Evolutionary conservation across 257 asterid genomes (phyloP).

Genomic region (Asclepias syriaca): DNA sequence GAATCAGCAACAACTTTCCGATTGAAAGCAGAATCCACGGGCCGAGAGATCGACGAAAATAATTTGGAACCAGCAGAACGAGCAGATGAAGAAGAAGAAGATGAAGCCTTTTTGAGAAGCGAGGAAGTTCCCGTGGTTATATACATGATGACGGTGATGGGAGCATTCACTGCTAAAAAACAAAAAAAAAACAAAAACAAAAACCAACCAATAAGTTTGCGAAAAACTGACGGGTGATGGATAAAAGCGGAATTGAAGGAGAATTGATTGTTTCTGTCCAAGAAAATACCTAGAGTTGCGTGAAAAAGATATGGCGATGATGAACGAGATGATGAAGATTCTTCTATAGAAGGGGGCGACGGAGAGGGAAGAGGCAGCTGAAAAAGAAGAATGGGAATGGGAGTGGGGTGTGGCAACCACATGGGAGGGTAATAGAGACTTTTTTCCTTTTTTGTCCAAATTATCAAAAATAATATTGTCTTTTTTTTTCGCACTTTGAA

Average conservation of each 20-base stretch:
- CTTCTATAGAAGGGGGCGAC: background rate
- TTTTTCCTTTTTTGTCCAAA: too few species aligned
- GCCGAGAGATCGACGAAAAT: background rate
- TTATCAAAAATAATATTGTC: too few species aligned
- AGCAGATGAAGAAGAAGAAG: slow-evolving; percentile 2
- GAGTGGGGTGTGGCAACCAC: background rate
- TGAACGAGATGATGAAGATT: background rate
- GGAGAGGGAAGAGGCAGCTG: background rate
- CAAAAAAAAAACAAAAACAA: background rate
- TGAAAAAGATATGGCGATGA: background rate
- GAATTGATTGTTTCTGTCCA: background rate
- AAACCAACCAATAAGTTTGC: too few species aligned
- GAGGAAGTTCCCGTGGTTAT: slow-evolving; percentile 1
- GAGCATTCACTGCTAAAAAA: background rate
- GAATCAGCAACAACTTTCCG: background rate
- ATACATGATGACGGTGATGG: background rate
- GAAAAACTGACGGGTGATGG: background rate
- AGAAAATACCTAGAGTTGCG: background rate
- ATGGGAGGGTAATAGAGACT: background rate
- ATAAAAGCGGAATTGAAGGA: background rate
- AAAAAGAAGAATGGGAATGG: background rate
- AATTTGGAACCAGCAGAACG: background rate
- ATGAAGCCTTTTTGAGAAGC: background rate
- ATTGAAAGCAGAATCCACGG: slow-evolving; percentile 1
- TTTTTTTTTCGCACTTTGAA: too few species aligned